These are phyloP conservation scores for Leccinum imitatum DNA, from an alignment of 768 basidiomycete species.

Conservation along the genomic window DNA sequence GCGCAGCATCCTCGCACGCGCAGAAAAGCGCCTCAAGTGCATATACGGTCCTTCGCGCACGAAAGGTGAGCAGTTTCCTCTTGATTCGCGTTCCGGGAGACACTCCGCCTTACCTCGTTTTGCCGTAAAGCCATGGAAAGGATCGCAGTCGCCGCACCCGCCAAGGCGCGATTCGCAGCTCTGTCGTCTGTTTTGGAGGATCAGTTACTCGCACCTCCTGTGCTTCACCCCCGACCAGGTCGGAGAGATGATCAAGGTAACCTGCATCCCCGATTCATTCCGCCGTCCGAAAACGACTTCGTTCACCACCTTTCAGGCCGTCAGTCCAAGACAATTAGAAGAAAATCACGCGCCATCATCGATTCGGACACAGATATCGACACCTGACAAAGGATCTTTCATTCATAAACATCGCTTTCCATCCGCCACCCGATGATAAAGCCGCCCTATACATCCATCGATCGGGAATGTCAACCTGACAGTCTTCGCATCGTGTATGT, in stretches of 20 bases:
- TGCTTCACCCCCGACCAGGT: conserved; percentile 10
- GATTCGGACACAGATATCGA: conserved; percentile 13
- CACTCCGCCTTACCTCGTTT: conserved; percentile 2
- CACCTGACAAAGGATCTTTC: conserved; percentile 6
- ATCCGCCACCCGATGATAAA: background rate
- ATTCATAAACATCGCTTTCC: conserved; percentile 5
- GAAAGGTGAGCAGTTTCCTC: conserved; percentile 11
- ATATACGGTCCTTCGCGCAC: conserved; percentile 28
- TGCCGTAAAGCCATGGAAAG: conserved; percentile 17
- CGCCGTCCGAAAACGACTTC: background rate
- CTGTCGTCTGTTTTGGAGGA: conserved; percentile 9
- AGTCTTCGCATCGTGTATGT: background rate
- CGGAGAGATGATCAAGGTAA: conserved; percentile 13
- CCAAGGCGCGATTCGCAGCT: conserved; percentile 11
- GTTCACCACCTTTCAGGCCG: background rate
- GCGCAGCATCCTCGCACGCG: conserved; percentile 23
- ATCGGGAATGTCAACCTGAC: conserved; percentile 2
- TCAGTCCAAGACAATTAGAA: background rate
- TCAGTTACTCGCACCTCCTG: conserved; percentile 17
- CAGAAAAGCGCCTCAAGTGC: conserved; percentile 29
- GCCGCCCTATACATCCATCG: background rate
- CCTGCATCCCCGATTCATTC: conserved; percentile 1
- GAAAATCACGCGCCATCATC: conserved; percentile 6
- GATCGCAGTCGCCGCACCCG: conserved; percentile 15
- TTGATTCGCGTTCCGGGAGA: background rate